Evolutionary conservation across 371 early-diverging fungal species (phyloP).

Genomic region (Mortierella sp.): DNA sequence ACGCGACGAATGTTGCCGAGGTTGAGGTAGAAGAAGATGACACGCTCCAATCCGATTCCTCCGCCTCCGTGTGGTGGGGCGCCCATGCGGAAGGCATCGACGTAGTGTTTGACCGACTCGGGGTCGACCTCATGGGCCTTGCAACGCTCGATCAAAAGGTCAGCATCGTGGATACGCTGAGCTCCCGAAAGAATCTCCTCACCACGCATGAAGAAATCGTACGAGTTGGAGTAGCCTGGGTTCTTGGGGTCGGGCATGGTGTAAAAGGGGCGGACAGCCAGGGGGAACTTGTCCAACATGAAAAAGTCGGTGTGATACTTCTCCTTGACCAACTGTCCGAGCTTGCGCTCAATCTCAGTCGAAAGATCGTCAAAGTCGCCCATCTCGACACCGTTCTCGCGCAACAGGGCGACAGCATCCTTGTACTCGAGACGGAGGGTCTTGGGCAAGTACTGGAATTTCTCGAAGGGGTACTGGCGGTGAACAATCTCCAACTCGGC

Average conservation of each 20-base stretch:
- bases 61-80: conserved; percentile 99
- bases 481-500: conserved; percentile 92
- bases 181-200: conserved; percentile 99
- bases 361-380: conserved; percentile 95
- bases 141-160: conserved; percentile 87
- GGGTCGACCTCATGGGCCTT: conserved; percentile 87
- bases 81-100: conserved; percentile 99
- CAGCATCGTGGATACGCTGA: conserved; percentile 98
- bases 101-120: conserved; percentile 91
- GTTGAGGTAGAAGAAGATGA: conserved; percentile 97
- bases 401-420: conserved; percentile 95
- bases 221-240: conserved; percentile 97
- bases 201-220: conserved; percentile 99
- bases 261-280: conserved; percentile 98
- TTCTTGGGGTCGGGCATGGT: conserved; percentile 97
- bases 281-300: conserved; percentile 99
- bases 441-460: conserved; percentile 90
- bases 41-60: conserved; percentile 98
- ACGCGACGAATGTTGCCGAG: conserved; percentile 98
- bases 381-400: conserved; percentile 91
- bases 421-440: conserved; percentile 90
- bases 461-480: conserved; percentile 94
- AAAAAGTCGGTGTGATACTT: conserved; percentile 99
- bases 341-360: conserved; percentile 93
- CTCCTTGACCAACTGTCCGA: conserved; percentile 96